These are phyloP conservation scores for Pleurotus eryngii DNA, from an alignment of 768 basidiomycete genomes.

Conservation along the genomic window DNA sequence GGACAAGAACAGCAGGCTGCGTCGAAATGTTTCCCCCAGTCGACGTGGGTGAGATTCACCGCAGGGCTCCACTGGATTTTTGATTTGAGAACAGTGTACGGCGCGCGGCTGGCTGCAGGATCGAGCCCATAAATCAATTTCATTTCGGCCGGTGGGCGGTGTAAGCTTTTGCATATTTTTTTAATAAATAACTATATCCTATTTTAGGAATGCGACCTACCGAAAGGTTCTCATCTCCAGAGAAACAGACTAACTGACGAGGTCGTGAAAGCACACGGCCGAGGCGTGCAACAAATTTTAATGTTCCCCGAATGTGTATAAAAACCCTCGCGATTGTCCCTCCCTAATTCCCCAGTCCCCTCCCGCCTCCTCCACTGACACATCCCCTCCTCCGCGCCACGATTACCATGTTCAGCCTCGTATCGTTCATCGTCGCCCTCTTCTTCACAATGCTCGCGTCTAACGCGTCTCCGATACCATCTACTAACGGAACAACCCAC, in stretches of 20 bases:
- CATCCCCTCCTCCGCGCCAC: slow-evolving; percentile 7
- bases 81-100: too few species aligned
- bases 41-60: too few species aligned
- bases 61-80: too few species aligned
- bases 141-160: slow-evolving; percentile 1
- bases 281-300: slow-evolving; percentile 11
- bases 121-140: background rate
- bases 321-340: slow-evolving; percentile 14
- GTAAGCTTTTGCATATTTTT: background rate
- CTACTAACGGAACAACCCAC: slow-evolving; percentile 20
- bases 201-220: background rate
- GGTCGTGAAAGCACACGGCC: slow-evolving; percentile 1
- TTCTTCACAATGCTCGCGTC: slow-evolving; percentile 38
- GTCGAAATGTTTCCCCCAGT: too few species aligned
- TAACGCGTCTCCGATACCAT: slow-evolving; percentile 44
- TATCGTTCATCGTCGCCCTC: slow-evolving; percentile 33
- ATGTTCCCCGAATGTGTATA: slow-evolving; percentile 15
- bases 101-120: too few species aligned
- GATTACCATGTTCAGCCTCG: slow-evolving; percentile 36
- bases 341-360: slow-evolving; percentile 16
- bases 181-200: background rate
- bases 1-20: too few species aligned
- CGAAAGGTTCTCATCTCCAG: background rate
- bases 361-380: slow-evolving; percentile 13
- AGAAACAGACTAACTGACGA: background rate